Evolutionary conservation across 208 protist species (phyloP).

Genomic region (Strigomonas culicis): DNA sequence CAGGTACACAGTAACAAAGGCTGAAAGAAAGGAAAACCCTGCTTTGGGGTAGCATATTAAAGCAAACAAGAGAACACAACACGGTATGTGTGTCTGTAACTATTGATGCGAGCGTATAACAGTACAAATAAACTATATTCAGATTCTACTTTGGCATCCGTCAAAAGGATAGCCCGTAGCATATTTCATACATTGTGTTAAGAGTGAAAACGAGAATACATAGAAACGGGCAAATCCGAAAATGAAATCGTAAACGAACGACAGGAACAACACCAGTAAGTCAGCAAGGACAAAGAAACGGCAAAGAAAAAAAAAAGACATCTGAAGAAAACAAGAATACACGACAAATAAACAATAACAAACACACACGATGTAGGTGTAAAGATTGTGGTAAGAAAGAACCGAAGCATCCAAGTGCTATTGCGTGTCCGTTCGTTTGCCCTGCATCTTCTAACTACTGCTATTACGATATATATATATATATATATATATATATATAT

Average conservation of each 20-base stretch:
- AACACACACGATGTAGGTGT: too few species aligned
- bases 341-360: too few species aligned
- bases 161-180: neutral
- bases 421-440: too few species aligned
- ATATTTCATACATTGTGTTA: too few species aligned
- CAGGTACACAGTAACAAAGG: slow-evolving; percentile 3
- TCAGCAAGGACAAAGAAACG: too few species aligned
- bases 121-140: neutral
- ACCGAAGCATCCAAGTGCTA: too few species aligned
- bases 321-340: neutral
- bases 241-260: neutral
- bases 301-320: neutral
- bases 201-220: neutral
- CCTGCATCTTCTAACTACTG: too few species aligned
- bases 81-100: too few species aligned
- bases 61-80: too few species aligned
- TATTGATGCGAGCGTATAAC: neutral
- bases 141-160: neutral
- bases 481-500: neutral
- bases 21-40: neutral
- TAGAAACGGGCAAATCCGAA: neutral
- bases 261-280: neutral
- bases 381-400: too few species aligned
- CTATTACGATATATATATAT: too few species aligned
- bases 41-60: neutral